Evolutionary conservation across 2,329 filamentous ascomycete genomes (phyloP).

Genomic region (Clarireedia paspali): DNA sequence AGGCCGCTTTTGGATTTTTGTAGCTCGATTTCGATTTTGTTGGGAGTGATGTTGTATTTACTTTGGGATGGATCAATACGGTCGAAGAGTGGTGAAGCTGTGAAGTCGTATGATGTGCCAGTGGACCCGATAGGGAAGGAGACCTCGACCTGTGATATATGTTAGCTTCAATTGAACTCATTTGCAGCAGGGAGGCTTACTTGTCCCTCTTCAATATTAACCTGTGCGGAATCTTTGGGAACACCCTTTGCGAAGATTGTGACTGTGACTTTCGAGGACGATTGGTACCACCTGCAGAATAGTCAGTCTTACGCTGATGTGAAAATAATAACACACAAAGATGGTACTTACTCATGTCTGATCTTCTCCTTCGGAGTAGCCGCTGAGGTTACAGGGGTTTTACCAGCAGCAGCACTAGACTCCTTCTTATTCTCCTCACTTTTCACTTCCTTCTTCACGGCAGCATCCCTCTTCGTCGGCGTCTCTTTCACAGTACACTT

Average conservation of each 20-base stretch:
- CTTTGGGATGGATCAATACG: constrained; percentile 54
- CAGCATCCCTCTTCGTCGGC: constrained; percentile 35
- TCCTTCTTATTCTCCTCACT: neutral
- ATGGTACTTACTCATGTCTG: constrained; percentile 42
- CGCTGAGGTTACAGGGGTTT: neutral
- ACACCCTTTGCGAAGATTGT: constrained; percentile 60
- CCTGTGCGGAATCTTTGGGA: constrained; percentile 44
- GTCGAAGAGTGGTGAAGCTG: constrained; percentile 59
- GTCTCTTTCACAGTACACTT: constrained; percentile 42
- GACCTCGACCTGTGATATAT: constrained; percentile 39
- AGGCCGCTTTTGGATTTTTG: constrained; percentile 54
- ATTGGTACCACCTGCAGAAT: constrained; percentile 50
- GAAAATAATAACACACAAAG: neutral
- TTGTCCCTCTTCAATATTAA: constrained; percentile 33
- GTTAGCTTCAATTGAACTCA: constrained; percentile 10
- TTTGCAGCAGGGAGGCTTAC: constrained; percentile 12
- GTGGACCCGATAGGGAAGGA: constrained; percentile 49
- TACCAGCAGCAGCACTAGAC: constrained; percentile 1
- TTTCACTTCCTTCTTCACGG: neutral
- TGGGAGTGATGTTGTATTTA: constrained; percentile 58
- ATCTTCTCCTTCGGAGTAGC: constrained; percentile 49
- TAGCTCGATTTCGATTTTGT: constrained; percentile 72
- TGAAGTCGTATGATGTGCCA: constrained; percentile 47
- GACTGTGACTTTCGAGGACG: constrained; percentile 49
- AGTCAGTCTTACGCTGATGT: neutral